Conservation (phyloP, 768 basidiomycete species). For the Dioszegia crocea region DNA sequence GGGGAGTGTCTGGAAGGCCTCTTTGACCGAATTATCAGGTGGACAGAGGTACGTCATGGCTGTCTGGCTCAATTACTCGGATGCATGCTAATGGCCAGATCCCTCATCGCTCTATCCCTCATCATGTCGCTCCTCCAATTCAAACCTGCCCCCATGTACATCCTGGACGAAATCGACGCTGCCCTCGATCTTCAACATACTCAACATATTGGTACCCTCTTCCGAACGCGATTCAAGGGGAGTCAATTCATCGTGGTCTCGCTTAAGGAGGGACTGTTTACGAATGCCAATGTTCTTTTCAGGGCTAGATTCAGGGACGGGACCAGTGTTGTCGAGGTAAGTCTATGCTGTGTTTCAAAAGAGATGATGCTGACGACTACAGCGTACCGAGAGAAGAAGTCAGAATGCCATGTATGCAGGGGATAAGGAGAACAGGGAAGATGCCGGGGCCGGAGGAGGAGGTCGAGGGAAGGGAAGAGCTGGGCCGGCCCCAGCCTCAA, state of each 20-base stretch:
- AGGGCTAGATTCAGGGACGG: conserved; percentile 89
- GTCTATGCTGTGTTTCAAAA: not conserved
- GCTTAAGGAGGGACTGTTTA: conserved; percentile 93
- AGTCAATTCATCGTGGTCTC: conserved; percentile 98
- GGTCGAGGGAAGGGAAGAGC: not conserved
- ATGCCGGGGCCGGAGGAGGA: not conserved
- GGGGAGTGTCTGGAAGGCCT: conserved; percentile 95
- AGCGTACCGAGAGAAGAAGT: conserved; percentile 2
- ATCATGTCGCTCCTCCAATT: conserved; percentile 99
- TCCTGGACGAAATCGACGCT: conserved; percentile 97
- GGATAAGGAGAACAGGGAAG: not conserved
- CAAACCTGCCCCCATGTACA: conserved; percentile 99
- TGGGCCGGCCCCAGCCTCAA: not conserved
- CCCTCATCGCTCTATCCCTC: conserved; percentile 91
- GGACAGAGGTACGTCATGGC: conserved; percentile 73
- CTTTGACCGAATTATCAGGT: conserved; percentile 91
- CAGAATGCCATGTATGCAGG: not conserved
- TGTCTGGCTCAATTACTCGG: not conserved
- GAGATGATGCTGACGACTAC: not conserved
- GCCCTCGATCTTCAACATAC: conserved; percentile 78
- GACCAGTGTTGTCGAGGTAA: conserved; percentile 75
- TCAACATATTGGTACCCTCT: conserved; percentile 96
- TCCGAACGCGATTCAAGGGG: conserved; percentile 93
- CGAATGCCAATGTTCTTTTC: conserved; percentile 95
- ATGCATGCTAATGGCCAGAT: no score